A percentile compares a stretch with the other conserved stretches of the same genome.
Conservation (phyloP, 2,329 filamentous ascomycete genomes). For the Cladophialophora carrionii region DNA sequence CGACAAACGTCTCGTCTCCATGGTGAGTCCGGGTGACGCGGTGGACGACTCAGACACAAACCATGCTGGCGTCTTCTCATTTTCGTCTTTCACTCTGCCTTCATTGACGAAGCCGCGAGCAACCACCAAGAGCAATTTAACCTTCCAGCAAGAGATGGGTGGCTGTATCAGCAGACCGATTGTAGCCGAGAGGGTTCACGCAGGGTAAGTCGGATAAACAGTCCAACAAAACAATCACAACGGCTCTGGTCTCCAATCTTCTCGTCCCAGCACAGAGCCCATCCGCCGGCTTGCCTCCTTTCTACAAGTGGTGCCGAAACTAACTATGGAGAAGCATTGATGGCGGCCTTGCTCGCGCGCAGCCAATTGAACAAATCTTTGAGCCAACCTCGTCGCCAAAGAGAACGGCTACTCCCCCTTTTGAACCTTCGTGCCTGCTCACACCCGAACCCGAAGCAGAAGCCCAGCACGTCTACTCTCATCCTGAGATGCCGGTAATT, state of each 20-base stretch:
- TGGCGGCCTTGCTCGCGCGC: not conserved
- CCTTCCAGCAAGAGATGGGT: not conserved
- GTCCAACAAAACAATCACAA: not conserved
- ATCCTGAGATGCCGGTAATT: not conserved
- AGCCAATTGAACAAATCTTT: not conserved
- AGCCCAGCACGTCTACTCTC: not conserved
- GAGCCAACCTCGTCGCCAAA: not conserved
- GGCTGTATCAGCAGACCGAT: not conserved
- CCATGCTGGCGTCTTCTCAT: not conserved
- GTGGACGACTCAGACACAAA: not conserved
- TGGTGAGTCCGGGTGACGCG: not conserved
- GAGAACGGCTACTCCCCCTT: not conserved
- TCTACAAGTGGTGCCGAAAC: not conserved
- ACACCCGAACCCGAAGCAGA: not conserved
- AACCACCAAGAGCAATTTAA: not conserved
- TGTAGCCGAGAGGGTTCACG: not conserved
- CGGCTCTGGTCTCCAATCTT: not conserved
- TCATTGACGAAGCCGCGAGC: not conserved
- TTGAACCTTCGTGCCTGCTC: not conserved
- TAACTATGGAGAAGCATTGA: not conserved
- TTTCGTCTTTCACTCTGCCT: not conserved
- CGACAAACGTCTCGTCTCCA: not conserved
- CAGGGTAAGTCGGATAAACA: not conserved
- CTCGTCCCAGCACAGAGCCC: not conserved
- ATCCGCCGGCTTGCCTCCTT: not conserved